A percentile compares a stretch with the other conserved stretches of the same genome.
phyloP scores from a whole-genome alignment of 352 stramenopile species.

The Phytophthora nicotianae region DNA sequence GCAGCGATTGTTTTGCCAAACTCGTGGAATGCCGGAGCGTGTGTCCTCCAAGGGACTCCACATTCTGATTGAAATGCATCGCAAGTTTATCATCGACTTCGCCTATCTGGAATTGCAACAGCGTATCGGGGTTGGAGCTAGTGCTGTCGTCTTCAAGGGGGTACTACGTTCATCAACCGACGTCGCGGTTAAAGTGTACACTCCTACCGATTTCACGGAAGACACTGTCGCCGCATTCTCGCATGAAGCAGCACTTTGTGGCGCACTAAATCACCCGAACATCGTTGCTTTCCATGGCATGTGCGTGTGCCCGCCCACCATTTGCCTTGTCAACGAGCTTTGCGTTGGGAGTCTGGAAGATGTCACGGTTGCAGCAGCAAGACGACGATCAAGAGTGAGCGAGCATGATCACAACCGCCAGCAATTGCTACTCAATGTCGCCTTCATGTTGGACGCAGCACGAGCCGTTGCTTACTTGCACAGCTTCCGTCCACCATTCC shows the following conservation, averaged over 20 bases:
- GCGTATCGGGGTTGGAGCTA: constrained; percentile 55
- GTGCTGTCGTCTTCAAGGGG: constrained; percentile 56
- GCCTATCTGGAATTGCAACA: constrained; percentile 61
- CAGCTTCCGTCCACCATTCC: constrained; percentile 71
- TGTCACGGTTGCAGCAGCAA: constrained; percentile 44
- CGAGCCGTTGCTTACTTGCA: constrained; percentile 76
- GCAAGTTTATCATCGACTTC: constrained; percentile 79
- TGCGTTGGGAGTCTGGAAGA: constrained; percentile 68
- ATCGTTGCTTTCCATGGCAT: constrained; percentile 70
- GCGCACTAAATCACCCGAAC: constrained; percentile 62
- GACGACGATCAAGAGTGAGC: constrained; percentile 28
- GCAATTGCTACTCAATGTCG: constrained; percentile 63
- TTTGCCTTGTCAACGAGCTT: constrained; percentile 73
- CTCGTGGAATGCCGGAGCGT: constrained; percentile 48
- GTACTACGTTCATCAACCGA: constrained; percentile 49
- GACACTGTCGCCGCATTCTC: constrained; percentile 62
- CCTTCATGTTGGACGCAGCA: constrained; percentile 69
- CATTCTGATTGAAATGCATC: constrained; percentile 74
- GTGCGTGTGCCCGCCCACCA: constrained; percentile 67
- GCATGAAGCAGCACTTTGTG: constrained; percentile 63
- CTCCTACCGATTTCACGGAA: constrained; percentile 62
- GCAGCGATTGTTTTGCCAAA: constrained; percentile 54
- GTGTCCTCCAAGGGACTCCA: constrained; percentile 65
- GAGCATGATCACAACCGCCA: constrained; percentile 48
- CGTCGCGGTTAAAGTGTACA: constrained; percentile 78